A percentile compares a stretch with the other conserved stretches of the same genome.
Evolutionary conservation across 1,284 basidiomycete genomes (phyloP).

Genomic region (Testicularia cyperi): DNA sequence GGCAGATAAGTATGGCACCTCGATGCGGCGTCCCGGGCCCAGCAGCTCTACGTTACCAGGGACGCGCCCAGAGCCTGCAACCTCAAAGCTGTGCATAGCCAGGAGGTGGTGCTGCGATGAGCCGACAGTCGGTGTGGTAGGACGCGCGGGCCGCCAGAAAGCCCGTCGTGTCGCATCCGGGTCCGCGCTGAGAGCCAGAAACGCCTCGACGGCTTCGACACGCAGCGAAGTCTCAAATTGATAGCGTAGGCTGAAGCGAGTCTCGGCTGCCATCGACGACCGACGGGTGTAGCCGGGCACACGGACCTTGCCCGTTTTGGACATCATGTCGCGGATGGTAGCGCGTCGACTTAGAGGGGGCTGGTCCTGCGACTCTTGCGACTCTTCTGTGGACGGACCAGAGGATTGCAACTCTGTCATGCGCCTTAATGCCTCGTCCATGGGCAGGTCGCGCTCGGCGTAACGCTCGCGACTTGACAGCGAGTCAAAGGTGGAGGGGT

Average conservation of each 20-base stretch:
- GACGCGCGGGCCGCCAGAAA: constrained; percentile 1
- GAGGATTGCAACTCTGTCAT: constrained; percentile 27
- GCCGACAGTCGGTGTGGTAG: constrained; percentile 4
- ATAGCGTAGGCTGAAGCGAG: constrained; percentile 29
- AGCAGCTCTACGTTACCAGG: constrained; percentile 23
- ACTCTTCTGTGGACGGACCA: background rate
- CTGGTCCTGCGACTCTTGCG: background rate
- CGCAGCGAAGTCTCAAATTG: constrained; percentile 30
- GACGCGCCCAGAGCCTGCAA: constrained; percentile 17
- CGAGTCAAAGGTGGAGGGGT: background rate
- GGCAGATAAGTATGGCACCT: constrained; percentile 14
- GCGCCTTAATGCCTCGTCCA: constrained; percentile 37
- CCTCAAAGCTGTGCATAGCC: constrained; percentile 36
- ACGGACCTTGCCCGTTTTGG: constrained; percentile 24
- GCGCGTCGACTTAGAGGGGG: constrained; percentile 4
- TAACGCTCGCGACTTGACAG: background rate
- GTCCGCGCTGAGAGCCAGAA: constrained; percentile 13
- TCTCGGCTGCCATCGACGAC: constrained; percentile 26
- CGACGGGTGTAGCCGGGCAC: constrained; percentile 26
- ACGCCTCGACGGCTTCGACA: constrained; percentile 40
- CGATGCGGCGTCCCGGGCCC: constrained; percentile 7
- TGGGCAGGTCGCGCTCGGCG: constrained; percentile 24
- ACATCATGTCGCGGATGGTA: constrained; percentile 19
- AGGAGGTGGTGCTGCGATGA: constrained; percentile 39
- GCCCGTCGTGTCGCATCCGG: constrained; percentile 2